Evolutionary conservation across 345 rosid species (phyloP).

Genomic region (Aquilaria sinensis): DNA sequence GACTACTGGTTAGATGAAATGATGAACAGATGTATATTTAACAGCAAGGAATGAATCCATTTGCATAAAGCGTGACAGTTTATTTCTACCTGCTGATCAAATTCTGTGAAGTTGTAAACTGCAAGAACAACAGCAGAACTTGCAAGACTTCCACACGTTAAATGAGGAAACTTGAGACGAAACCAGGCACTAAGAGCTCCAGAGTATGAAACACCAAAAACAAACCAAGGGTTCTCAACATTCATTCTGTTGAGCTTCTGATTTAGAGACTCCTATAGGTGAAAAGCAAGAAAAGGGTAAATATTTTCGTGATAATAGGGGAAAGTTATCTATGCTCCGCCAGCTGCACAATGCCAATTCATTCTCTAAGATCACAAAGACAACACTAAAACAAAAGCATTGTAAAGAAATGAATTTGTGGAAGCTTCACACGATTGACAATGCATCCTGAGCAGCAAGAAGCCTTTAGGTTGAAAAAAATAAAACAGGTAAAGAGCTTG

Average conservation of each 20-base stretch:
- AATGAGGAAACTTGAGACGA: constrained; percentile 89
- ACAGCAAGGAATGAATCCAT: neutral
- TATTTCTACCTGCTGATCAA: constrained; percentile 65
- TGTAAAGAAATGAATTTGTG: neutral
- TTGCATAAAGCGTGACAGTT: neutral
- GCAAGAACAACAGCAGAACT: constrained; percentile 97
- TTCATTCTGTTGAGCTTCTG: constrained; percentile 46
- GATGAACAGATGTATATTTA: too few species aligned
- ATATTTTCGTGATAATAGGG: neutral
- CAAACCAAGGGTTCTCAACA: constrained; percentile 80
- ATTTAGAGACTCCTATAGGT: constrained; percentile 54
- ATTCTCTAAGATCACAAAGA: neutral
- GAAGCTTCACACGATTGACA: too few species aligned
- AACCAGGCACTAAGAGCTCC: constrained; percentile 99
- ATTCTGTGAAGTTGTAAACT: constrained; percentile 66
- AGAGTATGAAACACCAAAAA: constrained; percentile 76
- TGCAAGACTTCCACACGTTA: constrained; percentile 96
- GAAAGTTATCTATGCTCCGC: too few species aligned
- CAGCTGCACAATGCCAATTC: neutral
- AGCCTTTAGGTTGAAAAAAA: neutral
- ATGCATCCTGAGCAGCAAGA: too few species aligned
- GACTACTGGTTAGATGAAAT: neutral
- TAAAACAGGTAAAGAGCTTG: constrained; percentile 14
- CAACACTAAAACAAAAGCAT: neutral
- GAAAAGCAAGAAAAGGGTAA: neutral